phyloP scores from a whole-genome alignment of 306 rosid species.

The Carpinus viminea region DNA sequence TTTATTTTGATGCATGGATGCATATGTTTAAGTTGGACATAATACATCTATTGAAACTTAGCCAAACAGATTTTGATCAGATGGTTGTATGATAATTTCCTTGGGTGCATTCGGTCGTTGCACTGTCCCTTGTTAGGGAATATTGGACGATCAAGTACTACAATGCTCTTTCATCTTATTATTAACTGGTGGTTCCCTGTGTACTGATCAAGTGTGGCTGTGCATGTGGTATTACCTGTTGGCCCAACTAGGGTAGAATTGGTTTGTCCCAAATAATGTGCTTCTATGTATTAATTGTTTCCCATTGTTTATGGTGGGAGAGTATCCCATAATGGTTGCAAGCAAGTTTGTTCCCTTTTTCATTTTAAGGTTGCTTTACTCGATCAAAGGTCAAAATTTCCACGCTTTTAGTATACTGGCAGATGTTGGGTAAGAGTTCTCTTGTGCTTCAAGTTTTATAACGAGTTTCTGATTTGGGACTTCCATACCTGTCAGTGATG shows the following conservation, averaged over 20 bases:
- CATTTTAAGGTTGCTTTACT: neutral
- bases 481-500: neutral
- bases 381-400: neutral
- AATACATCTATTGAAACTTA: neutral
- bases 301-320: neutral
- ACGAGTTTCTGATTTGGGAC: neutral
- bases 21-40: neutral
- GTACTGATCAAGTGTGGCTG: neutral
- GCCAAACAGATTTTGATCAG: neutral
- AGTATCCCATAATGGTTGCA: neutral
- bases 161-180: neutral
- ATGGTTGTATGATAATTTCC: neutral
- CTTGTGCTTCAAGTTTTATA: neutral
- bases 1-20: neutral
- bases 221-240: neutral
- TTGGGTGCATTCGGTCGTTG: neutral
- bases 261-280: neutral
- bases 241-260: neutral
- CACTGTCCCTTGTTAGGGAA: neutral
- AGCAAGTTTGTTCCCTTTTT: neutral
- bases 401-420: neutral
- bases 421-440: neutral
- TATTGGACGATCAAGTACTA: conserved; percentile 2
- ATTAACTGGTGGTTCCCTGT: neutral
- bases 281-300: neutral